Evolutionary conservation across 1,139 yeast genomes (phyloP).

Genomic region (Nematodospora anomalae): DNA sequence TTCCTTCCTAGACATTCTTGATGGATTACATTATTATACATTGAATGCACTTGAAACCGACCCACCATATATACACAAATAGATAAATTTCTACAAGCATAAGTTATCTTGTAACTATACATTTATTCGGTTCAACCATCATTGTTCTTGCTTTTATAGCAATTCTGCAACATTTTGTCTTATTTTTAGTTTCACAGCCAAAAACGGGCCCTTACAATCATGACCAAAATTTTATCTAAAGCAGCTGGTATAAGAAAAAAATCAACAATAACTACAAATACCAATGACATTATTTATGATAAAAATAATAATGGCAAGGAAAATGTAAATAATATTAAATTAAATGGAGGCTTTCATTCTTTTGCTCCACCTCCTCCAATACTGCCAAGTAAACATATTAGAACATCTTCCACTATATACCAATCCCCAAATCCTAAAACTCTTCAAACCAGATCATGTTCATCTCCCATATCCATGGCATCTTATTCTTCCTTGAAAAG

Average conservation of each 20-base stretch:
- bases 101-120: no score
- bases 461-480: constrained; percentile 3
- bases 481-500: constrained; percentile 8
- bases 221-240: constrained; percentile 21
- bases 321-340: neutral
- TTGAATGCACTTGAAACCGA: no score
- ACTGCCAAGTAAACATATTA: constrained; percentile 11
- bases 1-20: no score
- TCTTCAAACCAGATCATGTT: constrained; percentile 3
- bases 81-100: no score
- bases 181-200: neutral
- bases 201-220: constrained; percentile 4
- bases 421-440: constrained; percentile 2
- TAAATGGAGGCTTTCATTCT: neutral
- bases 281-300: neutral
- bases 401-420: constrained; percentile 6
- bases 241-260: constrained; percentile 18
- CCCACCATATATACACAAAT: no score
- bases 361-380: constrained; percentile 15
- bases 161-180: neutral
- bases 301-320: neutral
- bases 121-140: no score
- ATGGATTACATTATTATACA: no score
- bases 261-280: neutral
- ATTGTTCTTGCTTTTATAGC: neutral